Evolutionary conservation across 1,284 basidiomycete genomes (phyloP), one percentile per base, ranked within the genome.

Genomic region (Agroathelia rolfsii): DNA sequence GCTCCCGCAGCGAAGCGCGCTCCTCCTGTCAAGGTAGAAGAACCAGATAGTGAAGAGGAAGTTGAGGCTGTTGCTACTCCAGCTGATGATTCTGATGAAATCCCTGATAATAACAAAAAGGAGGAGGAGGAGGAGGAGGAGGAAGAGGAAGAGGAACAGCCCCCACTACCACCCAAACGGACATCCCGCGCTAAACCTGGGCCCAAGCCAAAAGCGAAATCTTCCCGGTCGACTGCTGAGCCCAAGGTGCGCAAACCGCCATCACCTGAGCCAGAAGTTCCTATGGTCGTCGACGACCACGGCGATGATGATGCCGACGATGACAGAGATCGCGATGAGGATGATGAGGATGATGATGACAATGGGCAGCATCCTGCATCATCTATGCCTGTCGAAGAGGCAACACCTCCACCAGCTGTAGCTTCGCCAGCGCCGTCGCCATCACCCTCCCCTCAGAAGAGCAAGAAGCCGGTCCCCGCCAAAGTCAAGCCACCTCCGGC

Each of bases 341-440:
- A 27, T 12, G 36, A 42, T 3, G 41, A 35, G 8, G 30, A 40
- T 12, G 38, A 24, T 10, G 26, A 17, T 14, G 27, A 23, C 21
- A 18, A 23, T 19, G 26, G 43, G 3, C 47, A 51, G 35, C 51
- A 54, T 6, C 50, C 47, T 1, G 45, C 37, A 9, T 45, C 49
- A 10, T 45, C 54, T 32, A 58, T 52, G 28, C 48, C 60, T 6
- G 56, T 60, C 0, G 9, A 49, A 43, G 36, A 44, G 46, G 3
- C 43, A 26, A 36, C 32, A 33, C 0, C 28, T 48, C n/a, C 48
- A 49, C 23, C 38, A 46, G 11, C 46, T 39, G 41, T 33, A 30
- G 25, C 16, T 27, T 11, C 28, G 12, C 28, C 51, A 12, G 22
- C 28, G 16, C 21, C 39, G 9, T 4, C 23, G 6, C 24, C 28